These are phyloP conservation scores for Ensete glaucum DNA, from an alignment of 176 grass and related monocot genomes.

Conservation along the genomic window DNA sequence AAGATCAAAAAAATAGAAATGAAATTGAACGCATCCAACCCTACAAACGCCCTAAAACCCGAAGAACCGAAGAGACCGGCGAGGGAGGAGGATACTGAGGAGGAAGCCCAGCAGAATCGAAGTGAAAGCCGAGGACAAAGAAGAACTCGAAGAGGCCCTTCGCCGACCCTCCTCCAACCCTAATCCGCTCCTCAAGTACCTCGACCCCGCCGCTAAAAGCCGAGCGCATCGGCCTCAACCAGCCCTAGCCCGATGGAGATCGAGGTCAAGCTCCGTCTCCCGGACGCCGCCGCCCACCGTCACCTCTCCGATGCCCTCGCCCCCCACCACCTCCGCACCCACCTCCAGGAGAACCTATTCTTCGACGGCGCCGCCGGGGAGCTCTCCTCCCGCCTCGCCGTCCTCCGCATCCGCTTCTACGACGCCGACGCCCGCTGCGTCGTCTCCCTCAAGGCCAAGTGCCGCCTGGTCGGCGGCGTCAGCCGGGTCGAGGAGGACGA, in stretches of 20 bases:
- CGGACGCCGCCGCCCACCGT: constrained; percentile 49
- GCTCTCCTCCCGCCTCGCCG: constrained; percentile 43
- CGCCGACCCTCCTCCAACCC: constrained; percentile 30
- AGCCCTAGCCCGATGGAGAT: constrained; percentile 51
- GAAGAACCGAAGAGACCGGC: background rate
- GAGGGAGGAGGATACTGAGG: constrained; percentile 28
- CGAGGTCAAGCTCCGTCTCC: constrained; percentile 66
- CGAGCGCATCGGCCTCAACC: constrained; percentile 56
- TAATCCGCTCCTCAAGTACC: constrained; percentile 10
- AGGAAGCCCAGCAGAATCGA: constrained; percentile 63
- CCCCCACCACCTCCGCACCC: constrained; percentile 42
- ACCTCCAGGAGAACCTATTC: constrained; percentile 63
- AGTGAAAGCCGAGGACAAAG: constrained; percentile 46
- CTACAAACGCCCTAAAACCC: too few relatives aligned
- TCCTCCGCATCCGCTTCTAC: constrained; percentile 58
- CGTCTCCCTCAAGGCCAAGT: constrained; percentile 69
- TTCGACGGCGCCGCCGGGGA: constrained; percentile 49
- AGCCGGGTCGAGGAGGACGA: constrained; percentile 82
- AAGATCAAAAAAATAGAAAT: too few relatives aligned
- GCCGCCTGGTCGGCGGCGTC: constrained; percentile 44
- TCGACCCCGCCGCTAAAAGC: constrained; percentile 44
- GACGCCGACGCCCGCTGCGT: constrained; percentile 44
- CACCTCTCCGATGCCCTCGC: constrained; percentile 49
- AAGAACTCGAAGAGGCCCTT: constrained; percentile 53
- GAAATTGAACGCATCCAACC: too few relatives aligned